A percentile compares a stretch with the other conserved stretches of the same genome.
These are phyloP conservation scores for Thermomucor indicae-seudaticae DNA, from an alignment of 371 early-diverging fungal genomes.

Conservation along the genomic window DNA sequence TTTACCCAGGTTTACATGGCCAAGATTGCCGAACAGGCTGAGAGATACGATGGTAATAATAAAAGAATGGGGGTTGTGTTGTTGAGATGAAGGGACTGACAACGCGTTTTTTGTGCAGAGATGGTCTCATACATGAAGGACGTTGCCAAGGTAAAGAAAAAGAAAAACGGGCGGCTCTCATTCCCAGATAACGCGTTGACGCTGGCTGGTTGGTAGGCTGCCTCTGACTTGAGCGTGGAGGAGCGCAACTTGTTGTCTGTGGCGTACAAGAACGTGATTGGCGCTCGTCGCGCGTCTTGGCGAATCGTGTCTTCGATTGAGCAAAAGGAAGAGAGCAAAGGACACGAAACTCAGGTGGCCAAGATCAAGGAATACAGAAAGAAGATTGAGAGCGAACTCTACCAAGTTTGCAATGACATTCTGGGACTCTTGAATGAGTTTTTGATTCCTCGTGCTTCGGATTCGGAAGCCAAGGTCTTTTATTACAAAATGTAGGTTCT, in stretches of 20 bases:
- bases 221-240: constrained; percentile 86
- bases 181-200: too few relatives aligned
- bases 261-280: constrained; percentile 99
- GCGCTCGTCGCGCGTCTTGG: constrained; percentile 99
- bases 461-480: constrained; percentile 97
- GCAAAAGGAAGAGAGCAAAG: constrained; percentile 96
- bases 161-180: background rate
- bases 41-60: constrained; percentile 85
- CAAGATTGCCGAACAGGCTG: constrained; percentile 99
- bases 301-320: constrained; percentile 98
- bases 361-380: constrained; percentile 91
- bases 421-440: constrained; percentile 87
- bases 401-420: constrained; percentile 95
- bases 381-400: constrained; percentile 93
- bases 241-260: constrained; percentile 98
- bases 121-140: constrained; percentile 96
- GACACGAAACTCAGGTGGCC: constrained; percentile 76
- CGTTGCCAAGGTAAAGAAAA: constrained; percentile 55
- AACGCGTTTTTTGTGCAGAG: too few relatives aligned
- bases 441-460: constrained; percentile 82
- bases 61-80: background rate
- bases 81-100: too few relatives aligned
- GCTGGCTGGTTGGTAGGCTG: constrained; percentile 33
- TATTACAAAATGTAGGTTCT: constrained; percentile 98
- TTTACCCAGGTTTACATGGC: constrained; percentile 94